Percentiles rank a stretch among this genome's conserved stretches.
These are phyloP conservation scores for Stropharia rugosoannulata DNA, from an alignment of 768 basidiomycete species.

Conservation along the genomic window DNA sequence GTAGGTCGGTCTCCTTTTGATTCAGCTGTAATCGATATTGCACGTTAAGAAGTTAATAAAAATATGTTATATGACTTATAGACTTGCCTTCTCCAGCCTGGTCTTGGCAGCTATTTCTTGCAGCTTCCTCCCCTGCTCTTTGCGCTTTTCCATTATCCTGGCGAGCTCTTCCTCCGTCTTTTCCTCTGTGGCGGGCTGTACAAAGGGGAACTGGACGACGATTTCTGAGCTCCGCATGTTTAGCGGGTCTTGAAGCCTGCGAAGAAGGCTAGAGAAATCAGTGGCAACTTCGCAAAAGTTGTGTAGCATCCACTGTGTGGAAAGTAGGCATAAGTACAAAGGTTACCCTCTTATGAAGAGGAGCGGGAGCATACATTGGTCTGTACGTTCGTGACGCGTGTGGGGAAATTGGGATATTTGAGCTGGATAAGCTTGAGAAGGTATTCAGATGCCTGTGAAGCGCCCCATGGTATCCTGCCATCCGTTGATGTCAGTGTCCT, in stretches of 20 bases:
- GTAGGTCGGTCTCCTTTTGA: constrained; percentile 76
- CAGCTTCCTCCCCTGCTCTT: constrained; percentile 83
- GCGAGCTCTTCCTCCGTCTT: constrained; percentile 91
- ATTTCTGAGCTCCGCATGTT: constrained; percentile 63
- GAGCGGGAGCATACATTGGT: constrained; percentile 54
- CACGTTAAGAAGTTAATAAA: neutral
- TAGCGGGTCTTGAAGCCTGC: constrained; percentile 62
- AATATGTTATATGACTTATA: neutral
- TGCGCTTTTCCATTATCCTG: constrained; percentile 71
- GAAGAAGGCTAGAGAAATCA: constrained; percentile 73
- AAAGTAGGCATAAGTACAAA: neutral
- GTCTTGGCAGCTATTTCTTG: constrained; percentile 91
- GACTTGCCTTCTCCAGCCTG: constrained; percentile 76
- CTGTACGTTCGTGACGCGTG: constrained; percentile 74
- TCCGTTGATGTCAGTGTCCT: neutral
- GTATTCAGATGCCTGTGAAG: constrained; percentile 87
- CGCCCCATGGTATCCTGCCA: constrained; percentile 89
- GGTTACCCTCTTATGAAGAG: neutral
- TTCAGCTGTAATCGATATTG: constrained; percentile 44
- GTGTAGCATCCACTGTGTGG: constrained; percentile 82
- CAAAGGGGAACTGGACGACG: constrained; percentile 88
- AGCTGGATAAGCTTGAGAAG: constrained; percentile 91
- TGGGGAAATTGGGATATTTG: constrained; percentile 93
- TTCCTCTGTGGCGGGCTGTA: constrained; percentile 62
- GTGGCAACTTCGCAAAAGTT: constrained; percentile 81